phyloP scores from a whole-genome alignment of 2,329 filamentous ascomycete species.

The Tolypocladium capitatum region DNA sequence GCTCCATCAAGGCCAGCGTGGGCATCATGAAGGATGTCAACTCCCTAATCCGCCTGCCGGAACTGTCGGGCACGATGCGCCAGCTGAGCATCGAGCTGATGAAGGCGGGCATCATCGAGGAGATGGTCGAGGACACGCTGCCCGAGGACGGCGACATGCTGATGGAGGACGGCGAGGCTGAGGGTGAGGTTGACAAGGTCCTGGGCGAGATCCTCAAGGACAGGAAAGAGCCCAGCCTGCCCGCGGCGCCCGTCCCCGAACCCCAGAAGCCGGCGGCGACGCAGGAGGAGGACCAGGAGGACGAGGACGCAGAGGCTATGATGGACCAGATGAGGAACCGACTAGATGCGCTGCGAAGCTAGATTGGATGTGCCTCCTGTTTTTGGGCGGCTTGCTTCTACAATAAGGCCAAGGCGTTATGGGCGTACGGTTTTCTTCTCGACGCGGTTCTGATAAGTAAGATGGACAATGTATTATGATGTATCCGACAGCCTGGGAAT shows the following conservation, averaged over 20 bases:
- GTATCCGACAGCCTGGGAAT: not conserved
- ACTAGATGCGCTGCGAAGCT: slow-evolving; percentile 84
- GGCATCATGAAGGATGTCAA: slow-evolving; percentile 98
- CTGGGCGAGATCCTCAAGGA: slow-evolving; percentile 83
- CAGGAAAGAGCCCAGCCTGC: slow-evolving; percentile 47
- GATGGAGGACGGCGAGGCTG: slow-evolving; percentile 63
- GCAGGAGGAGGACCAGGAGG: slow-evolving; percentile 61
- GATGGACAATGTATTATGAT: not conserved
- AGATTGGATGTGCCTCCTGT: not conserved
- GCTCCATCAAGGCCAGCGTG: slow-evolving; percentile 71
- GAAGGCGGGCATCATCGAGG: slow-evolving; percentile 92
- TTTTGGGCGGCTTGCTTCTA: not conserved
- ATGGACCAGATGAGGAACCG: slow-evolving; percentile 89
- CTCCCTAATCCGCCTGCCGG: slow-evolving; percentile 66
- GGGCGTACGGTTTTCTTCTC: not conserved
- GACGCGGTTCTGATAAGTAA: not conserved
- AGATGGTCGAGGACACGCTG: slow-evolving; percentile 83
- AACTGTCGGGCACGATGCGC: slow-evolving; percentile 78
- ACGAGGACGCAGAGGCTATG: slow-evolving; percentile 78
- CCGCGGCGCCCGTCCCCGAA: slow-evolving; percentile 41
- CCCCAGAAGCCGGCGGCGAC: slow-evolving; percentile 38
- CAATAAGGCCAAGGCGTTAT: not conserved
- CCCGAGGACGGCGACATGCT: slow-evolving; percentile 61
- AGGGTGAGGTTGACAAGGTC: slow-evolving; percentile 81
- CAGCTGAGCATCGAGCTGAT: slow-evolving; percentile 78